Conservation (phyloP, 768 basidiomycete species). For the Phylloporus scabripes region DNA sequence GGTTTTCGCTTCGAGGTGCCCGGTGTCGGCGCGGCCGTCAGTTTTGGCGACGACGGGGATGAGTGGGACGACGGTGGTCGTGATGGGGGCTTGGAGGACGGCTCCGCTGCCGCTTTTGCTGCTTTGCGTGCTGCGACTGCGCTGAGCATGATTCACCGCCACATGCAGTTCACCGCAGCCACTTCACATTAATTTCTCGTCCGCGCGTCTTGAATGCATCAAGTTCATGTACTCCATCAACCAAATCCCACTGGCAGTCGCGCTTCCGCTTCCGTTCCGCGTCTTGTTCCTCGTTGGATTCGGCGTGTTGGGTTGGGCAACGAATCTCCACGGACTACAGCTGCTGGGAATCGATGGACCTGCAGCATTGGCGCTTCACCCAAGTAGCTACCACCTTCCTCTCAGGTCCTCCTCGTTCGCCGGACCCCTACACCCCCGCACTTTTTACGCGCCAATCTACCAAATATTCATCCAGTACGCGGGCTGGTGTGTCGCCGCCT, state of each 20-base stretch:
- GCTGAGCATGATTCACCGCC: slow-evolving; percentile 47
- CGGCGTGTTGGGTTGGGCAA: slow-evolving; percentile 87
- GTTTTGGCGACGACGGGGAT: slow-evolving; percentile 10
- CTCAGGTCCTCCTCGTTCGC: slow-evolving; percentile 12
- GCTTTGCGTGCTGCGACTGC: slow-evolving; percentile 71
- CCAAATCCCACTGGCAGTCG: slow-evolving; percentile 44
- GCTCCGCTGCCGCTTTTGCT: slow-evolving; percentile 33
- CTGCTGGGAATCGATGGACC: slow-evolving; percentile 68
- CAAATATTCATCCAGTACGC: slow-evolving; percentile 58
- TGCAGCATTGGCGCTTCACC: slow-evolving; percentile 58
- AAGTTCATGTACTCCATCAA: slow-evolving; percentile 26
- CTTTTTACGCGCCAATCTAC: slow-evolving; percentile 60
- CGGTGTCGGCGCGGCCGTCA: not conserved
- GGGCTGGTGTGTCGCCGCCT: slow-evolving; percentile 56
- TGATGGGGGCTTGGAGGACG: slow-evolving; percentile 14
- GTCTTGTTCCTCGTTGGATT: slow-evolving; percentile 74
- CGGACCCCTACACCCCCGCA: slow-evolving; percentile 25
- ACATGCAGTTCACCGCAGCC: no score
- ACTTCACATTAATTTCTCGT: no score
- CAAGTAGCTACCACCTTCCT: slow-evolving; percentile 12
- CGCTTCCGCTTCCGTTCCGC: slow-evolving; percentile 89
- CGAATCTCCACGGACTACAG: slow-evolving; percentile 84
- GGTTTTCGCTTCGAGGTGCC: slow-evolving; percentile 42
- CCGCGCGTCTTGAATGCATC: not conserved
- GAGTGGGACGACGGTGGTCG: slow-evolving; percentile 3